phyloP scores from a whole-genome alignment of 2,329 filamentous ascomycete species.

The Pseudogymnoascus sp. region DNA sequence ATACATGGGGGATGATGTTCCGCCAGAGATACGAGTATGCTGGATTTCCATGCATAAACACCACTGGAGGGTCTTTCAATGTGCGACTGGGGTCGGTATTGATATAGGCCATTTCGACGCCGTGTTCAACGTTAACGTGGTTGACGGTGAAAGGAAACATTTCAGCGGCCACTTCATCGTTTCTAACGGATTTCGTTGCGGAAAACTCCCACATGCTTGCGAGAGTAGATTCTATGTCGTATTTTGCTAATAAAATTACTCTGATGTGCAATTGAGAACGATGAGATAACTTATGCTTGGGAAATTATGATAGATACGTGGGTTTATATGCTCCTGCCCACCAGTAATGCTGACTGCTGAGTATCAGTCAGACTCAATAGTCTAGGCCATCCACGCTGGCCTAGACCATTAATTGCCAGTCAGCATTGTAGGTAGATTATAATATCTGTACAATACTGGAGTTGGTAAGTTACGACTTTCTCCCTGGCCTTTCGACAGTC shows the following conservation, averaged over 20 bases:
- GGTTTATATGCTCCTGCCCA: neutral
- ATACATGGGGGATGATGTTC: slow-evolving; percentile 4
- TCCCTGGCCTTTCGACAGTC: neutral
- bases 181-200: neutral
- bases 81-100: neutral
- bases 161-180: neutral
- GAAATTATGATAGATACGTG: neutral
- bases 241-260: neutral
- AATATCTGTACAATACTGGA: neutral
- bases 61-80: neutral
- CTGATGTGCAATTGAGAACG: neutral
- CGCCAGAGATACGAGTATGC: slow-evolving; percentile 4
- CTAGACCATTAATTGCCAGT: neutral
- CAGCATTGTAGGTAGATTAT: neutral
- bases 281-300: neutral
- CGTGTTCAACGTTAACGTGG: neutral
- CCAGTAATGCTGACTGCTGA: neutral
- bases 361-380: neutral
- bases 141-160: neutral
- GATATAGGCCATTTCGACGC: neutral
- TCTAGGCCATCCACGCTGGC: neutral
- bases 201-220: neutral
- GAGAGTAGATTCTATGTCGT: neutral
- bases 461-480: neutral
- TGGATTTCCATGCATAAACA: slow-evolving; percentile 4